Base-by-base conservation (phyloP, 257 asterid species). In the Leonotis leonurus region DNA sequence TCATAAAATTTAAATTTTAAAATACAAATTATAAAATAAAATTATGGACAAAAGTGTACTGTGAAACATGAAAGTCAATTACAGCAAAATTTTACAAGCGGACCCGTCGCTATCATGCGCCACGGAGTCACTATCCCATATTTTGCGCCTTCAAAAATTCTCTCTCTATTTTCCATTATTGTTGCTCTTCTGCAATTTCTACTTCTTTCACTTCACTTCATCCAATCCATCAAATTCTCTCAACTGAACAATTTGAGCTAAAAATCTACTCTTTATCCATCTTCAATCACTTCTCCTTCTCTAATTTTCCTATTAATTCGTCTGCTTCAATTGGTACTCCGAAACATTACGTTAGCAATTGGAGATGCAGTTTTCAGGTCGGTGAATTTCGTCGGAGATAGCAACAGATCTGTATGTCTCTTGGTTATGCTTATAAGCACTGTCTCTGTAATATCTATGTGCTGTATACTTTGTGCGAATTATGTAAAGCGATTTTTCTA, bases 81-180 rank as follows among this genome's bases (percentile, higher is more conserved):
- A 30, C 36, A n/a, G n/a, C n/a, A n/a, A 57, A 58, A 72, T 20
- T 41, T 49, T 65, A 33, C 33, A 29, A 73, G 55, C 1, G 61
- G 70, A 12, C 63, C 80, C 77, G 27, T 75, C 60, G 68, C 81
- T 77, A 79, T 79, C 78, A 65, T 77, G 71, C 75, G n/a, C n/a
- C n/a, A n/a, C n/a, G n/a, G n/a, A n/a, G n/a, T n/a, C n/a, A n/a
- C n/a, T n/a, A n/a, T n/a, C n/a, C n/a, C n/a, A n/a, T n/a, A 33
- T 48, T 32, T 22, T 18, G 53, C 20, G 51, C 43, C 49, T 44
- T 26, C 16, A n/a, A n/a, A n/a, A 40, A 52, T 20, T 36, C 22
- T 41, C 40, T 20, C 13, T 27, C 14, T 1, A 6, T 10, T 33
- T 6, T 17, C 3, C n/a, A n/a, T n/a, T n/a, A n/a, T n/a, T n/a